These are phyloP conservation scores for Trichocladium uniseriatum DNA, from an alignment of 495 filamentous ascomycete species.

Conservation along the genomic window DNA sequence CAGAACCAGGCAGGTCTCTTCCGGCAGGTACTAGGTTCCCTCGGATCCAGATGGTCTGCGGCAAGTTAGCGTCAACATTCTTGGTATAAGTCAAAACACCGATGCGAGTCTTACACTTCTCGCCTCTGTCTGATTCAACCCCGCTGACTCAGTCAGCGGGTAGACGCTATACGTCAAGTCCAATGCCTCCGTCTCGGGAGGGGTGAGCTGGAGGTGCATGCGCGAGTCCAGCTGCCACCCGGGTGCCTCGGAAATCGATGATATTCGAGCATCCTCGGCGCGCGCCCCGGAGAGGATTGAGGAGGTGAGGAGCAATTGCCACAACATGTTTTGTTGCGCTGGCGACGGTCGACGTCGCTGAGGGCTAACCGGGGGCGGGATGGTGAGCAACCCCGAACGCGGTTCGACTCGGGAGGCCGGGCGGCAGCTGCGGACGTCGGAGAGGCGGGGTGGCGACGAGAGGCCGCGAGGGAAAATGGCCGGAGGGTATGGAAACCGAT, in stretches of 20 bases:
- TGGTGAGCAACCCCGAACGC: slow-evolving; percentile 1
- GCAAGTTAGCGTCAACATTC: not conserved
- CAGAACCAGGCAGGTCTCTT: slow-evolving; percentile 20
- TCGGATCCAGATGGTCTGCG: slow-evolving; percentile 26
- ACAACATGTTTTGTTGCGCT: slow-evolving; percentile 21
- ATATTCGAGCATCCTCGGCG: slow-evolving; percentile 25
- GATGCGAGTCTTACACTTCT: slow-evolving; percentile 19
- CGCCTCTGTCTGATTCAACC: slow-evolving; percentile 29
- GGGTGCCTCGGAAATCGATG: slow-evolving; percentile 19
- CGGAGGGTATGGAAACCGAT: no score
- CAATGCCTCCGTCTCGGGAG: slow-evolving; percentile 20
- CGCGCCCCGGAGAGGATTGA: slow-evolving; percentile 12
- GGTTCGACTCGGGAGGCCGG: not conserved
- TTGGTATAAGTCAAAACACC: not conserved
- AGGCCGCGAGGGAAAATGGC: no score
- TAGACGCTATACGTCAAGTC: slow-evolving; percentile 29
- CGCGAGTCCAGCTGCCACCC: slow-evolving; percentile 22
- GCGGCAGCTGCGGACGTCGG: no score
- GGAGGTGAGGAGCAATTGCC: slow-evolving; percentile 19
- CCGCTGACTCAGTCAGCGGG: slow-evolving; percentile 32
- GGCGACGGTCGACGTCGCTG: slow-evolving; percentile 37
- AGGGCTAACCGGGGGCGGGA: slow-evolving; percentile 15
- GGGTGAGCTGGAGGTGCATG: slow-evolving; percentile 29
- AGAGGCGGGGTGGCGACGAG: no score
- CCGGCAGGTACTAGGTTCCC: slow-evolving; percentile 34